Evolutionary conservation across 169 alveolate genomes (phyloP).

Genomic region (Plasmodium falciparum): DNA sequence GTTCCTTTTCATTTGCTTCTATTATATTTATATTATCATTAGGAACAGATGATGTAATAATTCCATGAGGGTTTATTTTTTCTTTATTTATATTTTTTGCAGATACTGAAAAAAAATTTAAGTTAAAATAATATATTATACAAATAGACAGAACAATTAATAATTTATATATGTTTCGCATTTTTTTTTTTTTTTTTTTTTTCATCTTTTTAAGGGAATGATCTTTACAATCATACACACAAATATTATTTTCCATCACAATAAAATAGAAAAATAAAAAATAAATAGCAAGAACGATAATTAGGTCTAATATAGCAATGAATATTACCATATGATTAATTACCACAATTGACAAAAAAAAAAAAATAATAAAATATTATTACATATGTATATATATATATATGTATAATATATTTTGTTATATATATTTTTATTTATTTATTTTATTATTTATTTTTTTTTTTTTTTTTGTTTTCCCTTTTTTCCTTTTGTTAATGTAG

Average conservation of each 20-base stretch:
- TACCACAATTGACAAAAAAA: no score
- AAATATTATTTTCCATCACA: conserved; percentile 6
- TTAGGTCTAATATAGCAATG: no score
- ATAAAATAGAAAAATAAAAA: conserved; percentile 4
- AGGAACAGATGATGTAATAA: not conserved
- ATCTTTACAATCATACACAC: conserved; percentile 2
- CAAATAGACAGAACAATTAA: conserved; percentile 29
- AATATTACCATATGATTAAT: no score
- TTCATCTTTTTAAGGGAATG: conserved; percentile 12
- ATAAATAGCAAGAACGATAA: not conserved
- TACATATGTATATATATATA: no score
- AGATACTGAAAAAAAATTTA: conserved; percentile 1
- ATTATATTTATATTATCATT: not conserved
- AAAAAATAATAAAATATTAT: no score
- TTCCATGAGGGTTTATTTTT: not conserved
- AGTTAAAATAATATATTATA: conserved; percentile 4
- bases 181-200: conserved; percentile 42
- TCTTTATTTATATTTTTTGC: conserved; percentile 13
- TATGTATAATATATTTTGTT: no score
- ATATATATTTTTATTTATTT: not conserved
- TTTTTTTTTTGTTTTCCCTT: not conserved
- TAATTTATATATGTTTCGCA: conserved; percentile 2
- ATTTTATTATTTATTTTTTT: not conserved
- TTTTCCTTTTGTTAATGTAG: no score
- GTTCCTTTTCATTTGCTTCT: conserved; percentile 12